phyloP scores from a whole-genome alignment of 2,329 filamentous ascomycete genomes.

The Rugonectria rugulosa region DNA sequence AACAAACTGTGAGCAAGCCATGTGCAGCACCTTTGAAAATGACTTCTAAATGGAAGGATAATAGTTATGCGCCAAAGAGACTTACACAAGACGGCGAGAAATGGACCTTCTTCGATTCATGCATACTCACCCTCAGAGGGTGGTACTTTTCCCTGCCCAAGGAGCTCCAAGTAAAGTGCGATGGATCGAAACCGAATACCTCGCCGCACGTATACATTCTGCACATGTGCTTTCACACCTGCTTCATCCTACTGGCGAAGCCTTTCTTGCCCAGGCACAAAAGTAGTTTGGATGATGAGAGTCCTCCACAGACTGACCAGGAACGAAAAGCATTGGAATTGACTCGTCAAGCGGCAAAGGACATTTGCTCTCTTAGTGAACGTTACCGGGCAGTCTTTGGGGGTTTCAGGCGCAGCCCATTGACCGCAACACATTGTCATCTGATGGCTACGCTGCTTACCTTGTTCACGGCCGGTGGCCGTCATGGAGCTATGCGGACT shows the following conservation, averaged over 20 bases:
- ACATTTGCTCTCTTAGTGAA: neutral
- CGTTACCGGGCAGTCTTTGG: slow-evolving; percentile 2
- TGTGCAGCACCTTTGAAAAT: fast-evolving
- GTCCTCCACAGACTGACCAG: neutral
- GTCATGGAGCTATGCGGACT: too few relatives aligned
- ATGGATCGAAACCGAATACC: neutral
- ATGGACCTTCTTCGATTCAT: slow-evolving; percentile 8
- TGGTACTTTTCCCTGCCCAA: neutral
- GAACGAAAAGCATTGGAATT: neutral
- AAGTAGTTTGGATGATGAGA: too few relatives aligned
- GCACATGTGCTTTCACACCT: slow-evolving; percentile 12
- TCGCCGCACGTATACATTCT: slow-evolving; percentile 4
- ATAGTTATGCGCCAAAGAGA: slow-evolving; percentile 4
- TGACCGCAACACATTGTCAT: slow-evolving; percentile 3
- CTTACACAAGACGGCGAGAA: neutral
- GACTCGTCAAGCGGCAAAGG: neutral
- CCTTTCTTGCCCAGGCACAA: slow-evolving; percentile 1
- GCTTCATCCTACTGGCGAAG: neutral
- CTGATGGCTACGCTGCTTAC: too few relatives aligned
- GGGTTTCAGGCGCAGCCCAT: slow-evolving; percentile 5
- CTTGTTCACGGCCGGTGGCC: too few relatives aligned
- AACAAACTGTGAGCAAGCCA: slow-evolving; percentile 1
- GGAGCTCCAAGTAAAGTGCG: neutral
- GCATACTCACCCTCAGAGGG: neutral
- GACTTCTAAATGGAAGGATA: neutral